Conservation (phyloP, 345 rosid species). For the Heritiera fomes region DNA sequence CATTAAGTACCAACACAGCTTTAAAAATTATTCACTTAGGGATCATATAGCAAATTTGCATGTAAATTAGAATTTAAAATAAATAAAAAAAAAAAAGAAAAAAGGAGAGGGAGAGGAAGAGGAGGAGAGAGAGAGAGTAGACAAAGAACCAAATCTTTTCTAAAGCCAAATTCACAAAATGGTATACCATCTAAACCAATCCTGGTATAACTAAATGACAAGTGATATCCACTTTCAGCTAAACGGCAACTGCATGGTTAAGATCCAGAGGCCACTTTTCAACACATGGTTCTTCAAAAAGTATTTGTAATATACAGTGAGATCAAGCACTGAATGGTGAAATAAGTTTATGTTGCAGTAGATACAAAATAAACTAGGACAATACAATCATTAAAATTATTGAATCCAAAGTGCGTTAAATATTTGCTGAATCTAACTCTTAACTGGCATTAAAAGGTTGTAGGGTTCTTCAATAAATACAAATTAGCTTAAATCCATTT, state of each 20-base stretch:
- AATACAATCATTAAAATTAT: background rate
- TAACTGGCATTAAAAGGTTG: slow-evolving; percentile 9
- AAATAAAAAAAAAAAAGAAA: background rate
- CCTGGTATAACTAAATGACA: slow-evolving; percentile 8
- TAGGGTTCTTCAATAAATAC: slow-evolving; percentile 8
- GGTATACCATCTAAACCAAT: background rate
- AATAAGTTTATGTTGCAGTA: background rate
- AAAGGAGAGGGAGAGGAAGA: no score
- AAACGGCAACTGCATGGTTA: slow-evolving; percentile 1
- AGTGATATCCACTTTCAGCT: background rate
- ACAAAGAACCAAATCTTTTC: slow-evolving; percentile 9
- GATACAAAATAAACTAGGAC: background rate
- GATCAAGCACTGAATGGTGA: background rate
- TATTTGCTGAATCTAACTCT: background rate
- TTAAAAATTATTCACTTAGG: background rate
- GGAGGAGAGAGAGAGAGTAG: background rate
- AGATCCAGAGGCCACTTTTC: background rate
- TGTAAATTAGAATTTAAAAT: background rate
- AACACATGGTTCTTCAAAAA: background rate
- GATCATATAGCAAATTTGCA: background rate
- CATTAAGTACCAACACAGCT: background rate
- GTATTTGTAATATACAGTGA: background rate
- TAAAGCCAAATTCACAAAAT: slow-evolving; percentile 10
- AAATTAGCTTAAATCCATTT: slow-evolving; percentile 5
- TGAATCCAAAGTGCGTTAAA: background rate